A percentile compares a stretch with the other conserved stretches of the same genome.
Evolutionary conservation across 2,329 filamentous ascomycete genomes (phyloP).

Genomic region (Pezicula carpinea): DNA sequence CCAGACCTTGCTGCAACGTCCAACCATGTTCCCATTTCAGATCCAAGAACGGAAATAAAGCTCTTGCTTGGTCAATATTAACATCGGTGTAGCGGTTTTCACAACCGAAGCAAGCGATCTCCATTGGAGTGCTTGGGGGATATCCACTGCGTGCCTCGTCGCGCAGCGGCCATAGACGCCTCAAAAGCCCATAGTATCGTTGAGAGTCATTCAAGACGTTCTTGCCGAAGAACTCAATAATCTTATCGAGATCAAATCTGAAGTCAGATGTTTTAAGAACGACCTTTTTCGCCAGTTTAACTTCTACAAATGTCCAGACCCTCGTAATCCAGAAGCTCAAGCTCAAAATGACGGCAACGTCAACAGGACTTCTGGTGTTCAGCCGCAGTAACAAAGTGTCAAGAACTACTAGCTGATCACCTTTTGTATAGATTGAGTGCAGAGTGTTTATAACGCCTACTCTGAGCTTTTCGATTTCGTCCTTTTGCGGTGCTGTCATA

Average conservation of each 20-base stretch:
- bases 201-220: background rate
- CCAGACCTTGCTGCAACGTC: background rate
- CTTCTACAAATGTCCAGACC: background rate
- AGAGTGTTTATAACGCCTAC: background rate
- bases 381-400: background rate
- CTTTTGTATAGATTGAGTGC: background rate
- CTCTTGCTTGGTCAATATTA: no score
- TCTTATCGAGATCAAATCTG: background rate
- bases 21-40: background rate
- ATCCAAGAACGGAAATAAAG: no score
- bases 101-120: no score
- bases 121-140: no score
- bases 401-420: background rate
- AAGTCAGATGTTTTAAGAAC: background rate
- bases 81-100: no score
- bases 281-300: background rate
- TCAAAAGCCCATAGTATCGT: background rate
- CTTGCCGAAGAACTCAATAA: background rate
- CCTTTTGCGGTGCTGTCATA: slow-evolving; percentile 2
- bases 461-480: background rate
- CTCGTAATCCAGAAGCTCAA: background rate
- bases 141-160: no score
- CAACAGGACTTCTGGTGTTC: background rate
- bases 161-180: no score
- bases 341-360: background rate